Base-by-base conservation (phyloP, 768 basidiomycete genomes). In the Lactifluus rugatus region DNA sequence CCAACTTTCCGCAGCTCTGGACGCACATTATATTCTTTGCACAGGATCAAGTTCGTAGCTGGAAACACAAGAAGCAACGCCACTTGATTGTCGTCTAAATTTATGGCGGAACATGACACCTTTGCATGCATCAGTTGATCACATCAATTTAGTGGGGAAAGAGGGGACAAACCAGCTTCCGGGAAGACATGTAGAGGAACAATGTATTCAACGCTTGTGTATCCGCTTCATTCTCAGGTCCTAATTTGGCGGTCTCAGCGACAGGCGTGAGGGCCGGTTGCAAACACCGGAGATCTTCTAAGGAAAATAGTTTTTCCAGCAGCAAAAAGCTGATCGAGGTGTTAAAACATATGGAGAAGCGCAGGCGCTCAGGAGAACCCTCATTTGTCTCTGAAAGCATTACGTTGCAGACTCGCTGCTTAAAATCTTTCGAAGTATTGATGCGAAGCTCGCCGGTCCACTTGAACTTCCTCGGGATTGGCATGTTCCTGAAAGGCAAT, bases 41-140 rank as follows among this genome's bases (percentile, higher is more conserved):
- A 65, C n/a, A 81, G 68, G 4, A 69, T 55, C 2, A 66, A 52
- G 41, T 74, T 69, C 7, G 65, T 63, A 16, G 72, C 66, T 21
- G 80, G 74, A 62, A 83, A 79, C n/a, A 88, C 63, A n/a, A 87
- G 41, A 32, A 85, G 72, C 36, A 80, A 66, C 8, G 79, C 86
- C 14, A 76, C 74, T 48, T 78, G 69, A 36, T 70, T 68, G 25
- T 70, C 70, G 60, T 84, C 80, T 47, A 83, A 67, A 44, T 66
- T 67, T 0, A 81, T 64, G 25, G 81, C 76, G 11, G 80, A 68
- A 51, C 78, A 70, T 48, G 39, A 62, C 39, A 53, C 54, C 62
- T 60, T 52, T 8, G 36, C 26, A 13, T 32, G 19, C 39, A 46
- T 61, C 51, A 59, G 50, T 52, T 52, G 51, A 61, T 61, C 23